These are phyloP conservation scores for Venturiaceae sp. DNA, from an alignment of 2,329 filamentous ascomycete genomes.

Conservation along the genomic window DNA sequence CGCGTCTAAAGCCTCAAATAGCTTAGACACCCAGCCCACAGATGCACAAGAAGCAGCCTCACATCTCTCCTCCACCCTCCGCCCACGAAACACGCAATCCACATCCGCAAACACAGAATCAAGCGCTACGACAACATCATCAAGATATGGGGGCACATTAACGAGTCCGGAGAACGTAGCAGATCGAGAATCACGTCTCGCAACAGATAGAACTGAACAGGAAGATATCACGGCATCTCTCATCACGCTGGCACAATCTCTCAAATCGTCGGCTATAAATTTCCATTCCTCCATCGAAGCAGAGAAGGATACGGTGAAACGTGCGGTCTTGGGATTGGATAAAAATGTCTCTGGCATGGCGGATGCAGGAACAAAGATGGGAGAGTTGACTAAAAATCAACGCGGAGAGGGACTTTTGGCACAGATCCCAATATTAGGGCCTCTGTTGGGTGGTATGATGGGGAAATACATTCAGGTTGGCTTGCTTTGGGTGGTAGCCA, in stretches of 20 bases:
- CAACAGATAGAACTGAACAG: constrained; percentile 71
- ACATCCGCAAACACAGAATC: background rate
- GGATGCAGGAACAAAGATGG: constrained; percentile 67
- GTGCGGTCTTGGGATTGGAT: constrained; percentile 66
- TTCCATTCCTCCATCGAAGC: constrained; percentile 67
- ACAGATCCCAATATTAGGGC: background rate
- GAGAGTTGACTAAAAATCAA: constrained; percentile 64
- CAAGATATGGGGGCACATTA: background rate
- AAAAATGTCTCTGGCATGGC: constrained; percentile 69
- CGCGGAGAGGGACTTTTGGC: constrained; percentile 74
- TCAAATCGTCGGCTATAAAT: constrained; percentile 64
- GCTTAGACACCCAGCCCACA: constrained; percentile 9
- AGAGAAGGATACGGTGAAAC: constrained; percentile 60
- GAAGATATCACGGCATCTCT: constrained; percentile 73
- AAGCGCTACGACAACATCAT: background rate
- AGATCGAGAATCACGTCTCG: constrained; percentile 56
- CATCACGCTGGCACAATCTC: constrained; percentile 65
- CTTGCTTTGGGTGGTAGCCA: constrained; percentile 65
- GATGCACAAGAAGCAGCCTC: background rate
- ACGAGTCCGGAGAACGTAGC: constrained; percentile 11
- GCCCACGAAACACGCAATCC: constrained; percentile 9
- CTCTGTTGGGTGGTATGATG: constrained; percentile 51
- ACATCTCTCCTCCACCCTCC: background rate
- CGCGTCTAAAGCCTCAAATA: constrained; percentile 17
- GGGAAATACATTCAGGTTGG: constrained; percentile 78